Base-by-base conservation (phyloP, 1,284 basidiomycete species). In the Afroboletus lepidellus region DNA sequence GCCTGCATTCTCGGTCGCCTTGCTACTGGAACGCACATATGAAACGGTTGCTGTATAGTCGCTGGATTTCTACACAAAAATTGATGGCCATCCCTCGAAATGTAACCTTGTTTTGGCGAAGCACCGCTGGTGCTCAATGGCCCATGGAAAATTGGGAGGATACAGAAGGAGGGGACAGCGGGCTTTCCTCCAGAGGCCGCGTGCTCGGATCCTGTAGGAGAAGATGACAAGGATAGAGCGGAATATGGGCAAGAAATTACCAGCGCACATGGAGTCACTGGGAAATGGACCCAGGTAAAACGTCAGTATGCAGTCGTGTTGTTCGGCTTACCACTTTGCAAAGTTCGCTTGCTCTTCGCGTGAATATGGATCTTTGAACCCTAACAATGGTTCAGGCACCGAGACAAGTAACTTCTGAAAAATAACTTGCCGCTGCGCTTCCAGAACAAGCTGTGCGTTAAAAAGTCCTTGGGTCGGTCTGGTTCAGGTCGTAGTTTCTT, bases 361-460 rank as follows among this genome's bases (percentile, higher is more conserved):
- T 1, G 80, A 75, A 48, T 84, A 84, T 2, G 81, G 82, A 64
- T 84, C 81, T 74, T 57, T 38, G 52, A 59, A 62, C 9, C 57
- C 63, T 65, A 20, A 2, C 18, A 8, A 33, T 39, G 13, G 23
- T 32, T 51, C 3, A 54, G 36, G 3, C 7, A 27, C 23, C 12
- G n/a, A 44, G n/a, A 15, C 3, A 2, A 9, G 3, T 3, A 5
- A 12, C 4, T 12, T 4, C 15, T 9, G 21, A 18, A 37, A 50
- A n/a, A 79, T 8, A 74, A 59, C 70, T 41, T 54, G 74, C 81
- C 80, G 50, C 73, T 72, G 12, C 82, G 73, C 53, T 73, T 72
- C 83, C 83, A 85, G 55, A 75, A 75, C 30, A 83, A 55, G 8
- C 61, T 65, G 58, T 85, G 83, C 1, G 77, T 76, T 41, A 84